Base-by-base conservation (phyloP, 148 eudicot genomes). In the Rhododendron kiyosumense region DNA sequence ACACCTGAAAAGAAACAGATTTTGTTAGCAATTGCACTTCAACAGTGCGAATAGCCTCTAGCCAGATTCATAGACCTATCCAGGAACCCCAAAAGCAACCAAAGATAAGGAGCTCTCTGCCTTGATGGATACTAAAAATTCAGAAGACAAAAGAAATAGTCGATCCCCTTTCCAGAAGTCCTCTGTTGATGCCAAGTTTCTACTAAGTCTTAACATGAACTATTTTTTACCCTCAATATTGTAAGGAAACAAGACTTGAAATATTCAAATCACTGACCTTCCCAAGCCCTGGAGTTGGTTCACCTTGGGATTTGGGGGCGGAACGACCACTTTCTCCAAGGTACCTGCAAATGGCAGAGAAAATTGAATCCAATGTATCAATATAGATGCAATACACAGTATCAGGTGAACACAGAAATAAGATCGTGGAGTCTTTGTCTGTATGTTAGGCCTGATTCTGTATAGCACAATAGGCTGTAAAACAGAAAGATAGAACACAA, bases 221-320 rank as follows among this genome's bases (percentile, higher is more conserved):
- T 51, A 2, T 51, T 51, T 51, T 51, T 12, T 51, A 51, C 54
- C 54, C 54, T 51, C 54, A 2, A 13, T 51, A 51, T 3, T 13
- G 54, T 51, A 51, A 73, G 83, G 30, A 34, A 18, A 63, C 73
- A 78, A 67, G 18, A 83, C 24, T 82, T 74, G 69, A 11, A 9
- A 63, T 7, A n/a, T 43, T 22, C 73, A 45, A n/a, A 30, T 32
- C 43, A 88, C 94, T 85, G 86, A 95, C 99, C 99, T 94, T 96
- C 88, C 99, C 99, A 77, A 95, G 93, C 36, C 99, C 98, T 61
- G 98, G 92, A 48, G 90, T 73, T 12, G 89, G 89, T 87, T 92
- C 96, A n/a, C 94, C 96, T 89, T 89, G 38, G 95, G 91, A 46
- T 79, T 89, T 3, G 98, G 97, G 24, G 96, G 93, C 4, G 98